These are phyloP conservation scores for Ricinus communis DNA, from an alignment of 345 rosid genomes.

Conservation along the genomic window DNA sequence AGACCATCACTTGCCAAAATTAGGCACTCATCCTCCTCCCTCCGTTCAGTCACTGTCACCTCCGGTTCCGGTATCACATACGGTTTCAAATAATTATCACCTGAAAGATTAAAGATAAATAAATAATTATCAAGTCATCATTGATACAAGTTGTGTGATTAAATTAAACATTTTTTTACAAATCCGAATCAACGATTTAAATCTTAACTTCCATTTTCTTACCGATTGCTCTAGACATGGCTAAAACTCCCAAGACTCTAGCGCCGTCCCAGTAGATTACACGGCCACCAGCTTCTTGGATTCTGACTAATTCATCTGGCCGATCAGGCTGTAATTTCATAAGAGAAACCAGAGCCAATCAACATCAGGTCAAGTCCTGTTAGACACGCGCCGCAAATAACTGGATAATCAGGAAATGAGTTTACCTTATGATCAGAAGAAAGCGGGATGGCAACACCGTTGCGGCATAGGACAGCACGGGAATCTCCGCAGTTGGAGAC, in stretches of 20 bases:
- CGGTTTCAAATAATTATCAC: conserved; percentile 86
- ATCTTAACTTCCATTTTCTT: no score
- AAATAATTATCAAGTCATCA: background rate
- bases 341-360: background rate
- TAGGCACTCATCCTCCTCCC: conserved; percentile 70
- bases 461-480: conserved; percentile 80
- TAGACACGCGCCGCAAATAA: no score
- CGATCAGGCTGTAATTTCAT: conserved; percentile 65
- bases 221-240: conserved; percentile 96
- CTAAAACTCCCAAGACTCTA: conserved; percentile 77
- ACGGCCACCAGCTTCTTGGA: conserved; percentile 74
- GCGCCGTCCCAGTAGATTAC: conserved; percentile 90
- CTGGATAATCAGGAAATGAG: background rate
- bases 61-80: conserved; percentile 85
- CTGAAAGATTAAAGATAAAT: conserved; percentile 24
- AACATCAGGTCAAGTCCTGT: background rate
- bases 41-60: conserved; percentile 61
- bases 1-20: conserved; percentile 82
- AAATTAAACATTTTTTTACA: no score
- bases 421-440: conserved; percentile 79
- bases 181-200: no score
- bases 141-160: no score
- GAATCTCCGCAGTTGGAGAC: conserved; percentile 91
- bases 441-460: conserved; percentile 69
- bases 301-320: conserved; percentile 72